Conservation (phyloP, 164 flowering plant species). For the Santalum album region DNA sequence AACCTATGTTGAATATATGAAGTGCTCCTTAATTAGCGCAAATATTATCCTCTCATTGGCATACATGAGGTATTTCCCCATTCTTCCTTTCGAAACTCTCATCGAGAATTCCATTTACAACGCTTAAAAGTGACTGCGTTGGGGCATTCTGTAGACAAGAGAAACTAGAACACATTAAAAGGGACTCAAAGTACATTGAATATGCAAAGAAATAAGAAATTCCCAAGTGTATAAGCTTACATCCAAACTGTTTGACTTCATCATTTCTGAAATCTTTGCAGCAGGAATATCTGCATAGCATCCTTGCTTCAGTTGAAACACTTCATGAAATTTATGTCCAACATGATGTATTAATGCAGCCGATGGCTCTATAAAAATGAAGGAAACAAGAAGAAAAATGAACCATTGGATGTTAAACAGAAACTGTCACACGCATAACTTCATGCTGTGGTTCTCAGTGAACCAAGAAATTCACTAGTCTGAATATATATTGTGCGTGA, state of each 20-base stretch:
- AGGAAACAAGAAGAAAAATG: background rate
- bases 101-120: slow-evolving; percentile 53
- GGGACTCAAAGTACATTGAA: background rate
- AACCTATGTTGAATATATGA: background rate
- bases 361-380: slow-evolving; percentile 21
- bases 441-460: too few relatives aligned
- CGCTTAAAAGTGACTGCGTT: slow-evolving; percentile 56
- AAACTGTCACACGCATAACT: too few relatives aligned
- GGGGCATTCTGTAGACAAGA: slow-evolving; percentile 63
- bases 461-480: too few relatives aligned
- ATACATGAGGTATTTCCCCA: slow-evolving; percentile 79
- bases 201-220: too few relatives aligned
- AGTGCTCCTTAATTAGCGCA: too few relatives aligned
- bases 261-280: background rate
- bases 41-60: slow-evolving; percentile 18
- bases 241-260: slow-evolving; percentile 4
- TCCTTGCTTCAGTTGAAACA: slow-evolving; percentile 63
- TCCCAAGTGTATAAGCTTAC: background rate
- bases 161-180: slow-evolving; percentile 7
- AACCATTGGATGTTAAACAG: too few relatives aligned
- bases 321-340: slow-evolving; percentile 65
- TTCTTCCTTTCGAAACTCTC: slow-evolving; percentile 64
- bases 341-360: slow-evolving; percentile 31
- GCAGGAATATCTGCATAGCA: slow-evolving; percentile 52
- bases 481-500: background rate